Evolutionary conservation across 2,329 filamentous ascomycete genomes (phyloP).

Genomic region (Trichoderma brevicompactum): DNA sequence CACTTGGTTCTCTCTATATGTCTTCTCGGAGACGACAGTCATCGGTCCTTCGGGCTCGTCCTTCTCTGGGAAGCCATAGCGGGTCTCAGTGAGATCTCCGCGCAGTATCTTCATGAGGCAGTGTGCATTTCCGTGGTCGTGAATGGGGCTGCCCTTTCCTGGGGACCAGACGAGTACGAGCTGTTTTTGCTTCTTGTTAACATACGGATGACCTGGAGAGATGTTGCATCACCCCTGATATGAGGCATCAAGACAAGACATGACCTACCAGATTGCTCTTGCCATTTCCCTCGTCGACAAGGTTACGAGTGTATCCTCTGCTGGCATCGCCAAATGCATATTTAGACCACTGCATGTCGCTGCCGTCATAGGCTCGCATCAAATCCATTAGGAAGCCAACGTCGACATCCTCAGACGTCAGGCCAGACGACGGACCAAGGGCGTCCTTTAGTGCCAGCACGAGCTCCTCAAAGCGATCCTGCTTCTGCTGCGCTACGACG

Average conservation of each 20-base stretch:
- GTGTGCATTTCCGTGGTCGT: constrained; percentile 87
- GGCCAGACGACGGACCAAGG: constrained; percentile 79
- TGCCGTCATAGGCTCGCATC: constrained; percentile 75
- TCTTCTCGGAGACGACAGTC: constrained; percentile 67
- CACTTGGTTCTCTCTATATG: constrained; percentile 72
- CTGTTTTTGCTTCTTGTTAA: constrained; percentile 49
- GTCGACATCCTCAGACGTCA: constrained; percentile 82
- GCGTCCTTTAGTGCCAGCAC: constrained; percentile 73
- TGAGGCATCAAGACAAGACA: neutral
- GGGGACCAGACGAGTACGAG: constrained; percentile 89
- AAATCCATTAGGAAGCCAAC: constrained; percentile 69
- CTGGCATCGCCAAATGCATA: constrained; percentile 75
- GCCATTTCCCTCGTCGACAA: constrained; percentile 86
- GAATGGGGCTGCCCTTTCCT: constrained; percentile 80
- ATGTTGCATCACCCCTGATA: neutral
- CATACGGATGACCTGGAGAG: neutral
- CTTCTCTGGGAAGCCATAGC: constrained; percentile 72
- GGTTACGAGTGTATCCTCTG: constrained; percentile 80
- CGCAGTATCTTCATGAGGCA: constrained; percentile 90
- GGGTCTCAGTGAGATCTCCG: constrained; percentile 78
- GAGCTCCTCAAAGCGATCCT: constrained; percentile 66
- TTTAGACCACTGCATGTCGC: constrained; percentile 70
- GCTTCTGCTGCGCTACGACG: constrained; percentile 32
- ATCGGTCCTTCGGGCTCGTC: constrained; percentile 58
- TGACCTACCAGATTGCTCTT: constrained; percentile 71